Base-by-base conservation (phyloP, 139 green algal genomes). In the Coelastrella sp. region DNA sequence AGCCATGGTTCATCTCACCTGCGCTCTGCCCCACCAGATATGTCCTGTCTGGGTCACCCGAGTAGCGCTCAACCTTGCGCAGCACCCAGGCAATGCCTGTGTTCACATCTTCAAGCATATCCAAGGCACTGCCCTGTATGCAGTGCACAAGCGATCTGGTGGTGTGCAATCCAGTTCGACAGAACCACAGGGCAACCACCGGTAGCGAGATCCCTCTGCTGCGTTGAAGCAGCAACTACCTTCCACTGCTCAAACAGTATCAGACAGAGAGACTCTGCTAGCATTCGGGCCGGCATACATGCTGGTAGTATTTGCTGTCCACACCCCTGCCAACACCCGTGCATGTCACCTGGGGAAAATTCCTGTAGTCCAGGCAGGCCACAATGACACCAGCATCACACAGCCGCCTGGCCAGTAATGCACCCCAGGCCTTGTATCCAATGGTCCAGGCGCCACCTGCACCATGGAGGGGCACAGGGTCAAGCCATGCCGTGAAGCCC, bases 21-120 rank as follows among this genome's bases (percentile, higher is more conserved):
- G 97, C 97, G 7, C 93, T 97, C 93, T 99, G 97, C 0, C 97
- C 97, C 61, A 98, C 95, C 6, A 99, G 79, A 58, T 94, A 95
- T 35, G 99, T 91, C 20, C 87, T 65, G 15, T 93, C 70, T 6
- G 94, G 91, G 92, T 99, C 96, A 7, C 97, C 97, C 6, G 95
- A 94, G 80, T 97, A 97, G 4, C 92, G 61, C 10, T 84, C 68
- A 22, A 95, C 93, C 70, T 96, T 93, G 68, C 92, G 35, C 61
- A 98, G 80, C 76, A 98, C 96, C 97, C 97, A 99, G 6, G 61
- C 74, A 19, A 99, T 97, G 84, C 97, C 97, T 0, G 90, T 95
- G 93, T 98, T 98, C 19, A 98, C 92, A 90, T 99, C 97, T 79
- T 98, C 89, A 58, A 99, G 70, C 97, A 99, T 99, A 91, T 99